Percentiles rank a stretch among this genome's conserved stretches.
Conservation (phyloP, 352 stramenopile genomes). For the Globisporangium ultimum region DNA sequence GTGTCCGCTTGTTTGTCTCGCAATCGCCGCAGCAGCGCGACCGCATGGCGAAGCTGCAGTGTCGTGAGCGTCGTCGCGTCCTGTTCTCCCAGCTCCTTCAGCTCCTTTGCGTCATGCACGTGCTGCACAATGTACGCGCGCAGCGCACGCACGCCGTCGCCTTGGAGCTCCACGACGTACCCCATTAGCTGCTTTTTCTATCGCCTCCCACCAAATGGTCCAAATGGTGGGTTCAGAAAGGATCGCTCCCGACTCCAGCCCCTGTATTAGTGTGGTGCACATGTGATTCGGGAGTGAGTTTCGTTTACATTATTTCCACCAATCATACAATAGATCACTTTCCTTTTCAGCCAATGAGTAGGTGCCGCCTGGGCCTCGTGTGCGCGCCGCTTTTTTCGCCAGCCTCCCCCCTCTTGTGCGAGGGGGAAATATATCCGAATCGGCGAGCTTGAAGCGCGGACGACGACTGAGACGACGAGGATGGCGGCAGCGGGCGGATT, state of each 20-base stretch:
- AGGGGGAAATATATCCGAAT: constrained; percentile 3
- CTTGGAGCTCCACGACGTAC: constrained; percentile 16
- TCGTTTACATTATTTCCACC: neutral
- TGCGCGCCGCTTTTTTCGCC: neutral
- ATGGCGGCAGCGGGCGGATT: neutral
- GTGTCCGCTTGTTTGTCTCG: constrained; percentile 1
- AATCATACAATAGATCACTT: neutral
- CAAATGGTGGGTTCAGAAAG: neutral
- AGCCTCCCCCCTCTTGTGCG: neutral
- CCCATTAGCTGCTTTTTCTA: neutral
- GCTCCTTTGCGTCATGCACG: constrained; percentile 3
- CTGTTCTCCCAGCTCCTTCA: neutral
- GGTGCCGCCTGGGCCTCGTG: neutral
- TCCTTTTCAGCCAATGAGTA: constrained; percentile 1
- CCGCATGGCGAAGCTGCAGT: constrained; percentile 8
- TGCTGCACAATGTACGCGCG: constrained; percentile 21
- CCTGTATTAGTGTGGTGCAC: too few species aligned
- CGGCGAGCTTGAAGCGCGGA: constrained; percentile 8
- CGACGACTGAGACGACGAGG: neutral
- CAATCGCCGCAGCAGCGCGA: constrained; percentile 5
- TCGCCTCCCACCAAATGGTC: too few species aligned
- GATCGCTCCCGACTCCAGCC: neutral
- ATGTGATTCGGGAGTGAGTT: too few species aligned
- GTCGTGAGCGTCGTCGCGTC: neutral
- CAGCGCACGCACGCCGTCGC: constrained; percentile 26